A percentile compares a stretch with the other conserved stretches of the same genome.
phyloP scores from a whole-genome alignment of 257 asterid species.

The Eucommia ulmoides region DNA sequence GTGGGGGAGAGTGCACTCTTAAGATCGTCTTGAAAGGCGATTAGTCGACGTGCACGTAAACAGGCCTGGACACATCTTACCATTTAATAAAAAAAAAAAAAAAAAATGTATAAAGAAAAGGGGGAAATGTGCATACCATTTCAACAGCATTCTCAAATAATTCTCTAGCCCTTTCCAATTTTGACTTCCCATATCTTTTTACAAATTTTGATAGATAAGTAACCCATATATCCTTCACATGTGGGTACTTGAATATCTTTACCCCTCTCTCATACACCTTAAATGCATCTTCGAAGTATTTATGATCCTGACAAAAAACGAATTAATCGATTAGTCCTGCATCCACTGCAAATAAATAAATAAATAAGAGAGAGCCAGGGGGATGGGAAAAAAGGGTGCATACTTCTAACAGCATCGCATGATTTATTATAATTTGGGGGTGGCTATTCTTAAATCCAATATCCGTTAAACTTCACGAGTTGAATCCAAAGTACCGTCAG shows the following conservation, averaged over 20 bases:
- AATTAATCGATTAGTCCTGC: neutral
- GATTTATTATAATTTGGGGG: constrained; percentile 85
- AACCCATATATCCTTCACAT: constrained; percentile 91
- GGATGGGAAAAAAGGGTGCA: constrained; percentile 7
- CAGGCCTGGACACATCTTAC: too few relatives aligned
- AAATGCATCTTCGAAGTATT: constrained; percentile 91
- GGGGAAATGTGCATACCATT: constrained; percentile 45
- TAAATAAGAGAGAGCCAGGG: neutral
- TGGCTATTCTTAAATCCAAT: constrained; percentile 85
- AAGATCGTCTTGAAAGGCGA: too few relatives aligned
- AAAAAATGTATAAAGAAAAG: constrained; percentile 1
- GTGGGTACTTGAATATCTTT: constrained; percentile 90
- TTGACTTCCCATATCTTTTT: constrained; percentile 80
- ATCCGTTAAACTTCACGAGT: constrained; percentile 80
- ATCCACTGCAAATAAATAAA: neutral
- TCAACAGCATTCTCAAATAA: constrained; percentile 89
- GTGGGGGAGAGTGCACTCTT: too few relatives aligned
- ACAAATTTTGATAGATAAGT: constrained; percentile 87
- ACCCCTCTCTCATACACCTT: constrained; percentile 95
- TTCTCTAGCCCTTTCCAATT: constrained; percentile 92
- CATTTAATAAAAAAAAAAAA: too few relatives aligned
- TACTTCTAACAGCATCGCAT: constrained; percentile 92
- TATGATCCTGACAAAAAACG: constrained; percentile 43
- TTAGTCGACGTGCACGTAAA: neutral
- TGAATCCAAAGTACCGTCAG: constrained; percentile 79